Conservation (phyloP, 768 basidiomycete species). For the Mycena alexandri region DNA sequence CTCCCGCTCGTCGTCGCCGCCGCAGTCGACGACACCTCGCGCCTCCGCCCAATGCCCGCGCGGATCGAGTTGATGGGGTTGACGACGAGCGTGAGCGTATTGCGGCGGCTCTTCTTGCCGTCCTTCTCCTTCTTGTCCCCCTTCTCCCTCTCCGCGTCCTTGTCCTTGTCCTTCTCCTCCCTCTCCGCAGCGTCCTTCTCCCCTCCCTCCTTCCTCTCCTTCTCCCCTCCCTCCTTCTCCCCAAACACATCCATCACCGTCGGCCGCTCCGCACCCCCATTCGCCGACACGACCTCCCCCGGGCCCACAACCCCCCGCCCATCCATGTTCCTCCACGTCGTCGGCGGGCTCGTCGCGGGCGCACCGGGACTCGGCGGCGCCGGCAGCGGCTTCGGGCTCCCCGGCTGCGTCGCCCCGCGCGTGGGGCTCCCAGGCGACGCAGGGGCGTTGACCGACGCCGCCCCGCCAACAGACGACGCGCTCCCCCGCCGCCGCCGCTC, state of each 20-base stretch:
- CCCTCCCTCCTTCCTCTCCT: constrained; percentile 29
- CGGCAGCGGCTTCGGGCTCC: constrained; percentile 31
- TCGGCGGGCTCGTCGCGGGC: constrained; percentile 37
- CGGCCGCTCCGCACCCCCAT: constrained; percentile 22
- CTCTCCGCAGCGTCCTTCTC: constrained; percentile 33
- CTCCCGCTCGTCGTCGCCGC: constrained; percentile 37
- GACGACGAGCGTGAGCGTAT: constrained; percentile 82
- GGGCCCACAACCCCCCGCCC: constrained; percentile 26
- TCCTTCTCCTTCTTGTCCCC: constrained; percentile 47
- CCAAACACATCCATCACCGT: constrained; percentile 35
- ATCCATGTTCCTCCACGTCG: constrained; percentile 32
- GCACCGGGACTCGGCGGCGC: background rate
- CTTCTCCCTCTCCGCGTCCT: constrained; percentile 34
- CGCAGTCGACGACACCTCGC: constrained; percentile 50
- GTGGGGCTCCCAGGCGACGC: no score
- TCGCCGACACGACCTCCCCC: constrained; percentile 22
- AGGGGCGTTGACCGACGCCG: no score
- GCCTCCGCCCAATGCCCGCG: constrained; percentile 53
- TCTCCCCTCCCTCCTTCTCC: constrained; percentile 12
- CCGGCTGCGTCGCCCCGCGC: background rate
- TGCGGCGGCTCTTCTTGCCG: constrained; percentile 75
- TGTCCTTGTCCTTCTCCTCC: constrained; percentile 28
- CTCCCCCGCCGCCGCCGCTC: constrained; percentile 30
- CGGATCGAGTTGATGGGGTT: constrained; percentile 76
- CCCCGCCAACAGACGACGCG: constrained; percentile 10